phyloP scores from a whole-genome alignment of 805 yeast genomes.

The Wickerhamiella allomyrinae region DNA sequence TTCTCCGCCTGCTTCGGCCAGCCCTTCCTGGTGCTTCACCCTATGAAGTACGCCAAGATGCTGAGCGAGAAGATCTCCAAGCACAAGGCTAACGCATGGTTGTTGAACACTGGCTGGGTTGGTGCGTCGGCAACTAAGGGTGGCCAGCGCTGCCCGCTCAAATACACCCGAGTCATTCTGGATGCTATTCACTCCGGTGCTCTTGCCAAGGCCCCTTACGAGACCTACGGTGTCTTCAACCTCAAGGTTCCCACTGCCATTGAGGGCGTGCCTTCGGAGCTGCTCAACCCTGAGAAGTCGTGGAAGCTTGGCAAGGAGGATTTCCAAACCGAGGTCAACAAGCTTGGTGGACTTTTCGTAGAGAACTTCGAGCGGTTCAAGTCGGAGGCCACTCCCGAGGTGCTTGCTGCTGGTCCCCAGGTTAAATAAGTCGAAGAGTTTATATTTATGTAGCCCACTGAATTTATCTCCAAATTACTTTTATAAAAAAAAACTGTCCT shows the following conservation, averaged over 20 bases:
- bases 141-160: conserved; percentile 94
- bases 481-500: too few relatives aligned
- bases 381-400: conserved; percentile 71
- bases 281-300: conserved; percentile 73
- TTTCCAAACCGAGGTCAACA: conserved; percentile 40
- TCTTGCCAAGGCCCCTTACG: conserved; percentile 65
- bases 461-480: too few relatives aligned
- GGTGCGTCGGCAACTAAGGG: conserved; percentile 87
- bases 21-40: conserved; percentile 95
- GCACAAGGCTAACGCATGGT: conserved; percentile 89
- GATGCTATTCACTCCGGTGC: conserved; percentile 91
- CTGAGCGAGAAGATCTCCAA: conserved; percentile 80
- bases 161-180: conserved; percentile 91
- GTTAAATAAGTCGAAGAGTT: background rate
- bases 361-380: conserved; percentile 80
- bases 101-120: conserved; percentile 97
- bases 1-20: conserved; percentile 98
- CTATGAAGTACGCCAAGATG: conserved; percentile 95
- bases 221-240: conserved; percentile 74
- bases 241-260: conserved; percentile 72
- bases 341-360: conserved; percentile 62
- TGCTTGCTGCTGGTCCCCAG: conserved; percentile 81
- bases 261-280: conserved; percentile 67
- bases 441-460: too few relatives aligned
- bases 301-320: conserved; percentile 52